Evolutionary conservation across 352 stramenopile species (phyloP), one percentile per base, ranked within the genome.

Genomic region (Aphanomyces astaci): DNA sequence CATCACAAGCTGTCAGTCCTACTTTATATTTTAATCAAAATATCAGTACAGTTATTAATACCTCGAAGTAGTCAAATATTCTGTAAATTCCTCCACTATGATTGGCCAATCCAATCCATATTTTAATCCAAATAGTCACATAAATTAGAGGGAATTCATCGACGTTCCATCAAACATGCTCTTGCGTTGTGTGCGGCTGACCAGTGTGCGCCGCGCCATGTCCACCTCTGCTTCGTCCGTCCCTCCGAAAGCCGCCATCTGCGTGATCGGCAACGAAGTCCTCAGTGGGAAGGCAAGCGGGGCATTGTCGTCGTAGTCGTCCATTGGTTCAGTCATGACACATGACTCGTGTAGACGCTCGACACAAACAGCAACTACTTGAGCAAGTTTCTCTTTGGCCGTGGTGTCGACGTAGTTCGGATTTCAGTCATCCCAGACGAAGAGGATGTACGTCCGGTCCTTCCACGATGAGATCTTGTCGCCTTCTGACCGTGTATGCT

Each of bases 311-410:
- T n/a, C n/a, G n/a, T n/a, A n/a, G n/a, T n/a, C n/a, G n/a, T n/a
- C n/a, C n/a, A n/a, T n/a, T n/a, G n/a, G n/a, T n/a, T n/a, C n/a
- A 24, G 39, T 13, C 22, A 11, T 49, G 3, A 33, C 55, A 30
- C 4, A 33, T 39, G 3, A 28, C 51, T 48, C 67, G 17, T n/a
- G n/a, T 64, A 95, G 86, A 94, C 81, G 13, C 76, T 92, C 63
- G 86, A 95, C 71, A 92, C 85, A 46, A 95, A 93, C 73, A 90
- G 84, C 63, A 74, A 92, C 70, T 93, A 86, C 74, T 77, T 94
- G 39, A 75, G 82, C 39, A 81, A 92, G 71, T 75, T 94, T 63
- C 84, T 94, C 77, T 93, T 92, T 69, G 75, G 78, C 33, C 79
- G 81, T 27, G 86, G 84, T 15, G 76, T 95, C 36, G 85, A 95